Evolutionary conservation across 768 basidiomycete genomes (phyloP).

Genomic region (Pulveroboletus ravenelii): DNA sequence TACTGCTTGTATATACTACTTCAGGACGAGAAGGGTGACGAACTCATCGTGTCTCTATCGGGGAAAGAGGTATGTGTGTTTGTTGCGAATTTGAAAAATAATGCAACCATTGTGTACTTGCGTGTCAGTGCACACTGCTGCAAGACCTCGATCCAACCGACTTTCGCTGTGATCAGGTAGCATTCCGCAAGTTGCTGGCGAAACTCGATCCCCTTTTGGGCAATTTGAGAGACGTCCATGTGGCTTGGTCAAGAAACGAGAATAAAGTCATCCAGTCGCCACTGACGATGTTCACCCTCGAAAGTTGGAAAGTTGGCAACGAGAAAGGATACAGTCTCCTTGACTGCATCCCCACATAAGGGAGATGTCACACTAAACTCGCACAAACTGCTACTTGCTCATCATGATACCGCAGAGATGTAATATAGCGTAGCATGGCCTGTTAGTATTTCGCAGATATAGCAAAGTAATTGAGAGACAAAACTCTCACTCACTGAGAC

Average conservation of each 20-base stretch:
- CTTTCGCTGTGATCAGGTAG: conserved; percentile 36
- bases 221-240: conserved; percentile 41
- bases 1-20: conserved; percentile 49
- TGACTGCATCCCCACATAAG: conserved; percentile 8
- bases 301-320: conserved; percentile 26
- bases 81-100: background rate
- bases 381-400: background rate
- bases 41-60: conserved; percentile 45
- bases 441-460: no score
- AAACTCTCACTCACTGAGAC: no score
- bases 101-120: background rate
- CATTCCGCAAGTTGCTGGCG: conserved; percentile 34
- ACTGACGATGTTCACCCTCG: conserved; percentile 23
- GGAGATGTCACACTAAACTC: background rate
- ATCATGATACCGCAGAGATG: background rate
- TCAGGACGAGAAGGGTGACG: conserved; percentile 43
- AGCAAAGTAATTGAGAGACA: no score
- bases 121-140: conserved; percentile 40
- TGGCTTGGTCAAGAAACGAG: conserved; percentile 22
- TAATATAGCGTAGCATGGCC: background rate
- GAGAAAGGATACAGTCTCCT: conserved; percentile 24
- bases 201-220: conserved; percentile 46
- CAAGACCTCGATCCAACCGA: conserved; percentile 42
- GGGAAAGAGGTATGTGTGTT: conserved; percentile 39
- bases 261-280: conserved; percentile 22